Base-by-base conservation (phyloP, 78 protist species). In the Tieghemostelium lacteum region DNA sequence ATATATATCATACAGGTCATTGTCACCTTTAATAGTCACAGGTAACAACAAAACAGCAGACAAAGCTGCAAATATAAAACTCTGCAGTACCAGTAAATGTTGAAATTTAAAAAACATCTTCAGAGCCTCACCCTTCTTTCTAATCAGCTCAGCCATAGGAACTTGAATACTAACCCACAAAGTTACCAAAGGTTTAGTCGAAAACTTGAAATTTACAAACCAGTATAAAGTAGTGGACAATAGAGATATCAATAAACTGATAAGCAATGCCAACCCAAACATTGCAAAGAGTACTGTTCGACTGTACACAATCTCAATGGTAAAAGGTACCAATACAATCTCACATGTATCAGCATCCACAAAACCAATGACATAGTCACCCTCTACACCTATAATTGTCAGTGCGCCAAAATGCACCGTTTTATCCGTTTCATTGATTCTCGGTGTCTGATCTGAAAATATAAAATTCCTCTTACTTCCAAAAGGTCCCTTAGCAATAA, bases 361-460 rank as follows among this genome's bases (percentile, higher is more conserved):
- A 42, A 83, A 83, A 0, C 91, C 91, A 42, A 83, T 83, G 4
- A n/a, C 20, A 45, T 83, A 83, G 0, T 69, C 58, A 33, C 91
- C 91, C 0, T 40, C 54, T 10, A 69, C 91, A 24, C 91, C 91
- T 10, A 69, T 14, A 4, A 83, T 6, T 0, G 78, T 10, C 28
- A 83, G 37, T 2, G 72, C 65, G 7, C 16, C 22, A 28, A 83
- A 83, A 2, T 37, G 36, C 0, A 57, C 55, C 2, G 33, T 39
- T 0, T 58, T 54, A 7, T 29, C 24, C 16, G 3, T n/a, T 10
- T 1, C 0, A 24, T 69, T 50, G 19, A 66, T 69, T 12, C 16
- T 20, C 0, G 1, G 14, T 2, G 24, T 61, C 36, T 34, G 17
- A 14, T 29, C 34, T 37, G 52, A 57, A 19, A 37, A 12, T 22